Base-by-base conservation (phyloP, 345 rosid species). In the Firmiana major region DNA sequence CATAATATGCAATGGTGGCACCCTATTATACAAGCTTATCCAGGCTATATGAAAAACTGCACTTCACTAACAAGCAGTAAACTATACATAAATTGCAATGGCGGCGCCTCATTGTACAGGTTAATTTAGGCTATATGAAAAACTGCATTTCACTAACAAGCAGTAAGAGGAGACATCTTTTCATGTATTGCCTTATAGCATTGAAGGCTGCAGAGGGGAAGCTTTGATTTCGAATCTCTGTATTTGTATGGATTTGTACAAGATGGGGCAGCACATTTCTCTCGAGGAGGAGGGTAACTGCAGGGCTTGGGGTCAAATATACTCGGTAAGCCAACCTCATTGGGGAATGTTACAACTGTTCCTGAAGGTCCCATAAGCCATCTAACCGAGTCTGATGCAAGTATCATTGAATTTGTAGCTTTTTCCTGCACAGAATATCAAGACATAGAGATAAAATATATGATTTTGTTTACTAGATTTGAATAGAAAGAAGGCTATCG, bases 211-310 rank as follows among this genome's bases (percentile, higher is more conserved):
- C 91, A 88, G 0, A 88, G 85, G 43, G 89, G 91, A 24, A 86
- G 87, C 70, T 80, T 85, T 0, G 89, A 82, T 79, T 88, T 86
- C 28, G 91, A 85, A 73, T 88, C 91, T 6, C 89, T 70, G 40
- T 88, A 88, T 75, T 82, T 88, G 83, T 85, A 86, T 21, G 91
- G 86, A 70, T 86, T 88, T 4, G 83, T 45, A 28, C 91, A 88
- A 1, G 88, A 82, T 7, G 89, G 88, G 68, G 72, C 88, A 5
- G 88, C 91, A 24, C 91, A 88, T 71, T 83, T 85, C 75, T 88
- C 89, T 0, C 91, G 83, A 0, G 83, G 87, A 43, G 88, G 89
- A 74, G 91, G 91, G 74, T 86, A 88, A 80, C 89, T 79, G 87
- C 62, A 70, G 55, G 86, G 82, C 64, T 79, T 89, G 58, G 81